Evolutionary conservation across 2,329 filamentous ascomycete genomes (phyloP).

Genomic region (Pseudonectria buxi): DNA sequence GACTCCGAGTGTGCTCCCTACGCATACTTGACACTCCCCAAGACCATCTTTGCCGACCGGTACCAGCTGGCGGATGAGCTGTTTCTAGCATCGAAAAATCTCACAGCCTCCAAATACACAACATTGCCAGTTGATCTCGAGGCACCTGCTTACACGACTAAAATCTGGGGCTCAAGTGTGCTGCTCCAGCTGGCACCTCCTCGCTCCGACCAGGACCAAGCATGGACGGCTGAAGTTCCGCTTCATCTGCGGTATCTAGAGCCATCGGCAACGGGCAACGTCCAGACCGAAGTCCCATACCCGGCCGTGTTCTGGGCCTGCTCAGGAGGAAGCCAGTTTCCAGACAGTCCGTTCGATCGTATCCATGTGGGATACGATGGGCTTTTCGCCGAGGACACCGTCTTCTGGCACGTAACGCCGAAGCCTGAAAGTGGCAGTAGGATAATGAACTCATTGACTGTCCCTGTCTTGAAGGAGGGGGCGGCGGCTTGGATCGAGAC

Average conservation of each 20-base stretch:
- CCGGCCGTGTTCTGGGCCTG: slow-evolving; percentile 91
- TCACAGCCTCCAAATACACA: slow-evolving; percentile 60
- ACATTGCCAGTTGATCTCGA: slow-evolving; percentile 81
- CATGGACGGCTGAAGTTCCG: slow-evolving; percentile 66
- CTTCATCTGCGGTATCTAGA: slow-evolving; percentile 79
- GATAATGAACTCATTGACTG: slow-evolving; percentile 49
- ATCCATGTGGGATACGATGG: slow-evolving; percentile 79
- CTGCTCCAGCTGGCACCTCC: slow-evolving; percentile 67
- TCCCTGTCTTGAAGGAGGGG: slow-evolving; percentile 58
- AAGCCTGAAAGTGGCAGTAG: slow-evolving; percentile 26
- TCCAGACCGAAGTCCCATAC: slow-evolving; percentile 60
- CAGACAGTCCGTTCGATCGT: slow-evolving; percentile 77
- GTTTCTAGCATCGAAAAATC: slow-evolving; percentile 74
- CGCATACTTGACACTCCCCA: slow-evolving; percentile 76
- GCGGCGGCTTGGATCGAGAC: slow-evolving; percentile 40
- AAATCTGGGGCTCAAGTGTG: slow-evolving; percentile 71
- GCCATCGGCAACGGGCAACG: slow-evolving; percentile 50
- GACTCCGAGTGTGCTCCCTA: slow-evolving; percentile 64
- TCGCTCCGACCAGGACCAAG: slow-evolving; percentile 24
- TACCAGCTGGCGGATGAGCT: slow-evolving; percentile 75
- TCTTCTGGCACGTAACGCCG: slow-evolving; percentile 74
- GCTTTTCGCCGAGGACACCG: slow-evolving; percentile 66
- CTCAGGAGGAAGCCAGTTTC: slow-evolving; percentile 59
- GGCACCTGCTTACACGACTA: slow-evolving; percentile 73
- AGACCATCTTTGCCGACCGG: slow-evolving; percentile 74